phyloP scores from a whole-genome alignment of 306 rosid species.

The Senna siamea region DNA sequence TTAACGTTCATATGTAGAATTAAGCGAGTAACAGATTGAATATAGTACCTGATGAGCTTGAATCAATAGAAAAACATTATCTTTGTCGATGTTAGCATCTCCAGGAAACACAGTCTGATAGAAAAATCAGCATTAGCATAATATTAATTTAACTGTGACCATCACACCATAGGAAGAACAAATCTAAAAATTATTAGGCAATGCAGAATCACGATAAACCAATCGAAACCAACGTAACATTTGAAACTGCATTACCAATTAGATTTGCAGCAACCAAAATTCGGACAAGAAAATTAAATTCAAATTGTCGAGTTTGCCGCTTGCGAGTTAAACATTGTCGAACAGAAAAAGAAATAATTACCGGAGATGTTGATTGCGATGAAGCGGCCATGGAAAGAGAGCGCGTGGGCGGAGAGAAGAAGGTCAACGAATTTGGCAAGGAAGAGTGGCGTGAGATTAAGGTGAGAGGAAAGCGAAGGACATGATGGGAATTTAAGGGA shows the following conservation, averaged over 20 bases:
- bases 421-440: constrained; percentile 37
- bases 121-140: constrained; percentile 34
- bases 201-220: background rate
- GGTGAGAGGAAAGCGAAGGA: constrained; percentile 39
- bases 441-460: constrained; percentile 44
- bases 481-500: constrained; percentile 46
- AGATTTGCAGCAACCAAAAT: background rate
- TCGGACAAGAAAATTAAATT: background rate
- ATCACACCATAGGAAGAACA: constrained; percentile 15
- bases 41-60: constrained; percentile 80
- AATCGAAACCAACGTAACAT: background rate
- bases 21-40: background rate
- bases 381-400: constrained; percentile 77
- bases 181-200: background rate
- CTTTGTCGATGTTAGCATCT: constrained; percentile 50
- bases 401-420: constrained; percentile 35
- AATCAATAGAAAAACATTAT: constrained; percentile 63
- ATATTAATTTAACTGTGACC: constrained; percentile 14
- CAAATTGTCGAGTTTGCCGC: background rate
- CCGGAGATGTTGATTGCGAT: constrained; percentile 68
- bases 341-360: constrained; percentile 39
- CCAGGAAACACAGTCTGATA: constrained; percentile 60
- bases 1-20: background rate
- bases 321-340: background rate
- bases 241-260: no score